A percentile compares a stretch with the other conserved stretches of the same genome.
Conservation (phyloP, 345 rosid genomes). For the Rhizophora apiculata region DNA sequence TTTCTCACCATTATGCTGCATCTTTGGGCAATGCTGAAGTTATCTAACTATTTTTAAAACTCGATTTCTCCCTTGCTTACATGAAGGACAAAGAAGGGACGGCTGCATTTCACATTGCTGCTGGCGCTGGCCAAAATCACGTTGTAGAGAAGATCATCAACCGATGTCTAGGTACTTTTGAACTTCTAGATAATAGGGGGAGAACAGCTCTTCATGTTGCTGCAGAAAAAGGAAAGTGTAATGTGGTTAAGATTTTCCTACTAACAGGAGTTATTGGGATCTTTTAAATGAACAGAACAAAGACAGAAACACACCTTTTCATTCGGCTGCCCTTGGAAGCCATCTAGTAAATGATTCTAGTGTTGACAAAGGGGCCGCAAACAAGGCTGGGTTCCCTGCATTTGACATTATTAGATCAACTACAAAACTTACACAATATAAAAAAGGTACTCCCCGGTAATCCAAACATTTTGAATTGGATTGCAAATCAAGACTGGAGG, state of each 20-base stretch:
- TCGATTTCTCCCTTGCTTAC: constrained; percentile 12
- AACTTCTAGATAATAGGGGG: constrained; percentile 21
- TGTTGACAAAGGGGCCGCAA: constrained; percentile 31
- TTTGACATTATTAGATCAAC: constrained; percentile 26
- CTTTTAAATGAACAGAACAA: constrained; percentile 31
- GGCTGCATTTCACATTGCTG: constrained; percentile 31
- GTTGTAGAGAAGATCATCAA: constrained; percentile 15
- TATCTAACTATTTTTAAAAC: not conserved
- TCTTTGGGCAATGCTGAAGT: constrained; percentile 21
- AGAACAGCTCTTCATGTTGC: constrained; percentile 38
- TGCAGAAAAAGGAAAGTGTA: constrained; percentile 20
- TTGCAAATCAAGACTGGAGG: not conserved
- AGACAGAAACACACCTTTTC: constrained; percentile 44
- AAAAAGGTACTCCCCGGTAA: not conserved
- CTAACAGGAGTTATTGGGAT: constrained; percentile 7
- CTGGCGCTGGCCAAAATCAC: constrained; percentile 15
- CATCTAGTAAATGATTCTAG: constrained; percentile 20
- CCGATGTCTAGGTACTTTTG: constrained; percentile 11
- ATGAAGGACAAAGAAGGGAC: constrained; percentile 23
- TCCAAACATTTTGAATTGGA: not conserved
- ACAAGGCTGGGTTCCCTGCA: constrained; percentile 28
- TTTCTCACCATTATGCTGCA: constrained; percentile 36
- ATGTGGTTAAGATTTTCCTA: constrained; percentile 22
- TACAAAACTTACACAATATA: not conserved
- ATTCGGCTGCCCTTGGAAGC: constrained; percentile 33